phyloP scores from a whole-genome alignment of 768 basidiomycete species.

The Boletus sp. region DNA sequence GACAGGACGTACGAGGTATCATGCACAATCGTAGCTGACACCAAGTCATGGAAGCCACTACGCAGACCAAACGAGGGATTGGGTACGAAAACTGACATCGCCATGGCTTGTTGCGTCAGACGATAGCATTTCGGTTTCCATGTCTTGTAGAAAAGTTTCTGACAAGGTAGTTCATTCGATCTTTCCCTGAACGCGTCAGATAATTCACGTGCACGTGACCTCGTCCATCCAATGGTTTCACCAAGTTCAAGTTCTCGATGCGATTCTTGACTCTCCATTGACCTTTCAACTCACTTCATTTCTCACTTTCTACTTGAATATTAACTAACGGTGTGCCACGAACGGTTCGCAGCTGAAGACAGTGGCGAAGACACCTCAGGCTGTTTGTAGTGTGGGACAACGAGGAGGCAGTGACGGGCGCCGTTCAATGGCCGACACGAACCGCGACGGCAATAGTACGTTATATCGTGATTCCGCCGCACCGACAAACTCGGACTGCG shows the following conservation, averaged over 20 bases:
- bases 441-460: conserved; percentile 9
- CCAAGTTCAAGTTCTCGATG: not conserved
- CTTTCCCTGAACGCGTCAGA: too few species aligned
- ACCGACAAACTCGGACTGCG: not conserved
- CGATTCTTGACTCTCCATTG: not conserved
- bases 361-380: not conserved
- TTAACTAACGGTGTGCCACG: not conserved
- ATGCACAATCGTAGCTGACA: not conserved
- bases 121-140: not conserved
- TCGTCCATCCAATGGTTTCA: not conserved
- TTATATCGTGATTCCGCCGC: conserved; percentile 1
- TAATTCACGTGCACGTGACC: conserved; percentile 4
- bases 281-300: not conserved
- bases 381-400: not conserved
- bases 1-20: not conserved
- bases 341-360: not conserved
- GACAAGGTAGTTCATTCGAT: too few species aligned
- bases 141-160: not conserved
- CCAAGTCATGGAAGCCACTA: not conserved
- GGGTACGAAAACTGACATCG: not conserved
- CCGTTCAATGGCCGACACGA: conserved; percentile 16
- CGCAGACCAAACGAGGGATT: too few species aligned
- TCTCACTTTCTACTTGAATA: not conserved
- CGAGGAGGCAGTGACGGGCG: not conserved
- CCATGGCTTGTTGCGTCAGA: not conserved